Evolutionary conservation across 306 rosid genomes (phyloP).

Genomic region (Prunus dulcis): DNA sequence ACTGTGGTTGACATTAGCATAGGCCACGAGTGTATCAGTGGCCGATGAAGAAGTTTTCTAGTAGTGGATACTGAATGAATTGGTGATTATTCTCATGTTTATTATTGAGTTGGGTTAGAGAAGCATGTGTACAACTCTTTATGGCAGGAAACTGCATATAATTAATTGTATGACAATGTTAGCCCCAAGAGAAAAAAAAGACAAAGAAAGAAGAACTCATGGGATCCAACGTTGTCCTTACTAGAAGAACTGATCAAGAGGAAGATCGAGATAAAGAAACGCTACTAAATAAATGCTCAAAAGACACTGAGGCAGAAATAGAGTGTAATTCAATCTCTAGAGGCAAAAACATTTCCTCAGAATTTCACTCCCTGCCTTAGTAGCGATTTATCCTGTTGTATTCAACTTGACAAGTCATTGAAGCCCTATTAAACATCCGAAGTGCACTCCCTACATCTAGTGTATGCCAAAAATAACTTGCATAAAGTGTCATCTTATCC

Average conservation of each 20-base stretch:
- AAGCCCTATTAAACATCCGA: neutral
- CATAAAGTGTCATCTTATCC: neutral
- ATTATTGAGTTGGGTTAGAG: slow-evolving; percentile 27
- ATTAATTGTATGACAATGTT: slow-evolving; percentile 4
- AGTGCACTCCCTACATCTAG: neutral
- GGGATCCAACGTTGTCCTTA: slow-evolving; percentile 32
- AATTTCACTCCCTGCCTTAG: too few relatives aligned
- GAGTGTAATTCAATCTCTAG: neutral
- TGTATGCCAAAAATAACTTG: neutral
- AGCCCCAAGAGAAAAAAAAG: too few relatives aligned
- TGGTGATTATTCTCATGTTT: slow-evolving; percentile 15
- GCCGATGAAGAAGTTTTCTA: too few relatives aligned
- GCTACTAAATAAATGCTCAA: too few relatives aligned
- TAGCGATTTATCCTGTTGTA: too few relatives aligned
- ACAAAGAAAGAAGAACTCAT: slow-evolving; percentile 12
- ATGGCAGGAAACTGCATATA: slow-evolving; percentile 15
- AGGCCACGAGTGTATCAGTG: too few relatives aligned
- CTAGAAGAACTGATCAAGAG: slow-evolving; percentile 38
- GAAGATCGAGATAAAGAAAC: slow-evolving; percentile 42
- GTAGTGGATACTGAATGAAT: slow-evolving; percentile 3
- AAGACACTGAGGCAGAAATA: slow-evolving; percentile 42
- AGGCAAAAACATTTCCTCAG: too few relatives aligned
- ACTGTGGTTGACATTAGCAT: too few relatives aligned
- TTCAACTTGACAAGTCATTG: neutral
- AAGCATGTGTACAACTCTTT: slow-evolving; percentile 8